Conservation (phyloP, 495 filamentous ascomycete genomes). For the Aspergillus homomorphus region DNA sequence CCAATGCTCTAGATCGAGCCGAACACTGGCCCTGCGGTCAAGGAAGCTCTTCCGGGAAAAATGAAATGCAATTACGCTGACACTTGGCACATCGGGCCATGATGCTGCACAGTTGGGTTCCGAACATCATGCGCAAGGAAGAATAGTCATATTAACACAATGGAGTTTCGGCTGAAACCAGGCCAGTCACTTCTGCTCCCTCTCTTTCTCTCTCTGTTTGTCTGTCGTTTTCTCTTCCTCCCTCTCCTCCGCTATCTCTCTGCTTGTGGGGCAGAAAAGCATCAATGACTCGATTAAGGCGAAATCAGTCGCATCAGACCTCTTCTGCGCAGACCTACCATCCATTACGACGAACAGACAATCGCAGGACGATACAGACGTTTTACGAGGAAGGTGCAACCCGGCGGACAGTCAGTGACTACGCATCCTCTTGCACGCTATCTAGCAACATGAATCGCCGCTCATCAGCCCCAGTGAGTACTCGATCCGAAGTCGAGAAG, state of each 20-base stretch:
- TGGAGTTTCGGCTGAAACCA: background rate
- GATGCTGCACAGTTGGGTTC: slow-evolving; percentile 18
- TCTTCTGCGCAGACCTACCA: slow-evolving; percentile 31
- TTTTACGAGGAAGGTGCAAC: slow-evolving; percentile 41
- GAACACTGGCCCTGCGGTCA: slow-evolving; percentile 38
- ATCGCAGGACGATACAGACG: slow-evolving; percentile 37
- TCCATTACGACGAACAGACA: slow-evolving; percentile 34
- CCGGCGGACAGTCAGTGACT: slow-evolving; percentile 31
- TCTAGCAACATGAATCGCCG: slow-evolving; percentile 30
- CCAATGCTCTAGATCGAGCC: slow-evolving; percentile 37
- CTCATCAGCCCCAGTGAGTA: slow-evolving; percentile 28
- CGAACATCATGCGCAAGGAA: slow-evolving; percentile 23
- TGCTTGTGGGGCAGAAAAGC: background rate
- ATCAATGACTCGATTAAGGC: background rate
- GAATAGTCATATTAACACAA: background rate
- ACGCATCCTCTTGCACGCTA: slow-evolving; percentile 24
- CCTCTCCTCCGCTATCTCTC: no score
- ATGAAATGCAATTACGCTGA: slow-evolving; percentile 14
- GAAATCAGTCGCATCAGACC: slow-evolving; percentile 24
- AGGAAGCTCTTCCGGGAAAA: slow-evolving; percentile 33
- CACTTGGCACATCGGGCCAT: slow-evolving; percentile 18
- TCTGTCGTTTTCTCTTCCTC: no score
- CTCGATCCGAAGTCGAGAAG: slow-evolving; percentile 35
- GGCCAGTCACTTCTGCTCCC: background rate
- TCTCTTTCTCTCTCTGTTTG: no score